Evolutionary conservation across 768 basidiomycete species (phyloP), one percentile per base, ranked within the genome.

Genomic region (Boletales sp.): DNA sequence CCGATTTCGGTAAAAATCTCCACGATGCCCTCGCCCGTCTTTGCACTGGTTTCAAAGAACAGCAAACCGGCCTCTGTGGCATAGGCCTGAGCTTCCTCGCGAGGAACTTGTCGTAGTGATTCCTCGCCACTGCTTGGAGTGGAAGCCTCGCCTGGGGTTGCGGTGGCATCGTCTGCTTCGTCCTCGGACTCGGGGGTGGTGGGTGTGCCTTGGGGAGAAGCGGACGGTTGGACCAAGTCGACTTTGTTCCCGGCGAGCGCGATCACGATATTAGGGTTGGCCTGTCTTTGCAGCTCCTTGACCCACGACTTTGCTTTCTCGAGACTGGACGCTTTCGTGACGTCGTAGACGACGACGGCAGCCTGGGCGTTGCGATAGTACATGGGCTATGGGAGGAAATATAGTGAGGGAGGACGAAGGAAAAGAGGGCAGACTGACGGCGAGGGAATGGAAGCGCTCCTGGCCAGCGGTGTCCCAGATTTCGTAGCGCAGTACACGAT

Each of bases 301-400:
- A 99, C 94, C 97, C 97, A 99, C 29, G 94, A 93, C 76, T 98
- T 97, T 47, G 97, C 97, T 70, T 98, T 98, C 70, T 98, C 95
- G 51, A 99, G 78, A 62, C 93, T 95, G 50, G 87, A 81, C 40
- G 91, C 89, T 71, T 97, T 97, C 43, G 95, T 98, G 48, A 98
- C 85, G 67, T 98, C 97, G 69, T 97, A 98, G 17, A 98, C 95
- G 9, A 99, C 97, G 37, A 98, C 94, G 30, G 95, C 95, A 4
- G 95, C 94, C 68, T 94, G 91, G 8, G 95, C 93, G 63, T 98
- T 97, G 63, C 97, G 90, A 70, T 97, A 97, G 69, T 97, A 97
- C 95, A 98, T 98, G 40, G 97, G 95, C 89, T 91, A 53, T 17
- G 32, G 35, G 34, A 35, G 37, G 49, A 46, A 45, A 54, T 47